Base-by-base conservation (phyloP, 1,284 basidiomycete species). In the Leccinum griseonigrum region DNA sequence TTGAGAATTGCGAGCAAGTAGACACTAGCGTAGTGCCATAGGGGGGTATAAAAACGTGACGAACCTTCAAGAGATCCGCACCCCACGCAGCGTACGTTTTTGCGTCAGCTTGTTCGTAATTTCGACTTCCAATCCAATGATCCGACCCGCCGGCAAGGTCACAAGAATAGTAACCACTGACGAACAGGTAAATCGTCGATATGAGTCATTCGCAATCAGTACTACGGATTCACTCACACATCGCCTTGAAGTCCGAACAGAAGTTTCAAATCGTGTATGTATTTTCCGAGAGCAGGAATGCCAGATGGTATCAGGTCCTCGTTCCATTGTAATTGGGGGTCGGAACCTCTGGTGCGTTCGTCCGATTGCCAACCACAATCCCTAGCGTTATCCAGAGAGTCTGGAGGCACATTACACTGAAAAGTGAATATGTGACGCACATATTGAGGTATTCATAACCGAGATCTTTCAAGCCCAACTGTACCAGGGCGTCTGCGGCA, bases 351-450 rank as follows among this genome's bases (percentile, higher is more conserved):
- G n/a, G 59, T 46, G 34, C 63, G 63, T 13, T 54, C 5, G 9
- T 46, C 56, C 3, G 58, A 34, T 28, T 64, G 62, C 63, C 63
- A 64, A 22, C 63, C 63, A 38, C 63, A 64, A 40, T 64, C 63
- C 40, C 62, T 64, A 18, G 10, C 0, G 2, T 3, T n/a, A n/a
- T 43, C 51, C n/a, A 40, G 13, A n/a, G 22, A 11, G 16, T 18
- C 11, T 3, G 32, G 18, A 14, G 16, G 46, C 22, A 18, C 31
- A 14, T 4, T 16, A 28, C 48, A n/a, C 4, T n/a, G 14, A 26
- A 14, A 28, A 2, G 26, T 32, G 13, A 11, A 22, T 22, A 18
- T 11, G 52, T 5, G 10, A 56, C 61, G 8, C 22, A 62, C 61
- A 62, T 18, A 18, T 57, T 61, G 50, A 62, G 26, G 51, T 62